A percentile compares a stretch with the other conserved stretches of the same genome.
phyloP scores from a whole-genome alignment of 176 grass and related monocot species.

The Oryza brachyantha region DNA sequence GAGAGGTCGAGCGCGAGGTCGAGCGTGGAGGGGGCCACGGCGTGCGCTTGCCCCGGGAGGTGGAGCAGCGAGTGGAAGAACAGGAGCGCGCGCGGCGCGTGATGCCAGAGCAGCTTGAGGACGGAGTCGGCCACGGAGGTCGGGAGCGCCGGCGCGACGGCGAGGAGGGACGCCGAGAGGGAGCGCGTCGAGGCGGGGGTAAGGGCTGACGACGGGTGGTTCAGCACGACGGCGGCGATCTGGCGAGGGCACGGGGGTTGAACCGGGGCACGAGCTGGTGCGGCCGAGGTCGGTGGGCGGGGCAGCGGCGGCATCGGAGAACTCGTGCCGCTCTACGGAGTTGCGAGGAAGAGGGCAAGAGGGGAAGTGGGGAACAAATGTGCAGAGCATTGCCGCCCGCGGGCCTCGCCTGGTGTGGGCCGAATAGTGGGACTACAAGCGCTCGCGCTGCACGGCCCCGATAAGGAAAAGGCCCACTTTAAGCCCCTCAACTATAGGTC shows the following conservation, averaged over 20 bases:
- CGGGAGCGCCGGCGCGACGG: conserved; percentile 23
- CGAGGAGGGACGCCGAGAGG: conserved; percentile 50
- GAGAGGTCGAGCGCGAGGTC: conserved; percentile 83
- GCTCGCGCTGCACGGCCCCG: too few relatives aligned
- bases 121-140: conserved; percentile 46
- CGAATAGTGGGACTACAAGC: too few relatives aligned
- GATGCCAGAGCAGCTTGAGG: conserved; percentile 77
- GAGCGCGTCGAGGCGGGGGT: conserved; percentile 44
- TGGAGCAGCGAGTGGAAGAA: conserved; percentile 84
- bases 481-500: too few relatives aligned
- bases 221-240: conserved; percentile 47
- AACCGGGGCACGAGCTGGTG: neutral
- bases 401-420: neutral
- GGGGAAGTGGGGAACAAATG: too few relatives aligned
- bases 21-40: conserved; percentile 51
- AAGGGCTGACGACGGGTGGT: conserved; percentile 42
- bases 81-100: conserved; percentile 75
- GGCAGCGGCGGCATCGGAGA: conserved; percentile 19
- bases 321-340: neutral
- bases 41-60: conserved; percentile 43
- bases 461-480: too few relatives aligned
- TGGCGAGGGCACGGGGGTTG: conserved; percentile 30
- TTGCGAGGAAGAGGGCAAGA: neutral
- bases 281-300: neutral
- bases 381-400: neutral